A percentile compares a stretch with the other conserved stretches of the same genome.
These are phyloP conservation scores for Colletotrichum gigasporum DNA, from an alignment of 2,329 filamentous ascomycete species.

Conservation along the genomic window DNA sequence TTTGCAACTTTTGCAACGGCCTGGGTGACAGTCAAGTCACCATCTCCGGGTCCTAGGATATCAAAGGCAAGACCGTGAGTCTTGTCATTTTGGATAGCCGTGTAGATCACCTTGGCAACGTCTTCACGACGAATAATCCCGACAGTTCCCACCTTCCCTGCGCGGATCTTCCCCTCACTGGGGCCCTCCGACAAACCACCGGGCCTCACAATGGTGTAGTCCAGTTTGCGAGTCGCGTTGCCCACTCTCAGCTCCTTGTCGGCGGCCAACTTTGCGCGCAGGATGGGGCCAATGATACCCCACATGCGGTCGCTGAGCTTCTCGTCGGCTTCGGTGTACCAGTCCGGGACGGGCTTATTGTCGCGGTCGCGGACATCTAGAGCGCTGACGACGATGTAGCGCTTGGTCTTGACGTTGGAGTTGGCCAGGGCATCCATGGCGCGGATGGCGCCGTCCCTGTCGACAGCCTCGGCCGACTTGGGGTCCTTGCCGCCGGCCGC, in stretches of 20 bases:
- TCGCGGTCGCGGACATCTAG: constrained; percentile 53
- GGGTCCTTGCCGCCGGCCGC: constrained; percentile 43
- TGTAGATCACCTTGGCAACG: constrained; percentile 53
- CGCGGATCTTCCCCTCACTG: constrained; percentile 47
- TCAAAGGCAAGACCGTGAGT: constrained; percentile 54
- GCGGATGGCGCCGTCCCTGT: constrained; percentile 54
- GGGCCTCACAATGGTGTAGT: constrained; percentile 56
- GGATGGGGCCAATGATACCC: constrained; percentile 48
- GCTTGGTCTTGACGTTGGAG: constrained; percentile 45
- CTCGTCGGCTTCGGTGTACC: constrained; percentile 51
- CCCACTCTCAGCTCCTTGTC: constrained; percentile 48
- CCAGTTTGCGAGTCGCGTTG: constrained; percentile 47
- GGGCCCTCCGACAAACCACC: constrained; percentile 49
- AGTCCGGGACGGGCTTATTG: constrained; percentile 46
- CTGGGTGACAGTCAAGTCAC: constrained; percentile 41
- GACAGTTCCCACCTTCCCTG: constrained; percentile 51
- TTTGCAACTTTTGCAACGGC: constrained; percentile 49
- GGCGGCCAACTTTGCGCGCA: constrained; percentile 52
- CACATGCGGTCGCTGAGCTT: constrained; percentile 47
- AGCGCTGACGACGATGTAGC: constrained; percentile 57
- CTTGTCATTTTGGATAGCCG: constrained; percentile 47
- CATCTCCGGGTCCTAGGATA: constrained; percentile 48
- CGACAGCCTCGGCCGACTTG: constrained; percentile 52
- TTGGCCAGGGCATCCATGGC: constrained; percentile 54
- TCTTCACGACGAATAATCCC: constrained; percentile 51